phyloP scores from a whole-genome alignment of 2,329 filamentous ascomycete species.

The Colletotrichum sp. region DNA sequence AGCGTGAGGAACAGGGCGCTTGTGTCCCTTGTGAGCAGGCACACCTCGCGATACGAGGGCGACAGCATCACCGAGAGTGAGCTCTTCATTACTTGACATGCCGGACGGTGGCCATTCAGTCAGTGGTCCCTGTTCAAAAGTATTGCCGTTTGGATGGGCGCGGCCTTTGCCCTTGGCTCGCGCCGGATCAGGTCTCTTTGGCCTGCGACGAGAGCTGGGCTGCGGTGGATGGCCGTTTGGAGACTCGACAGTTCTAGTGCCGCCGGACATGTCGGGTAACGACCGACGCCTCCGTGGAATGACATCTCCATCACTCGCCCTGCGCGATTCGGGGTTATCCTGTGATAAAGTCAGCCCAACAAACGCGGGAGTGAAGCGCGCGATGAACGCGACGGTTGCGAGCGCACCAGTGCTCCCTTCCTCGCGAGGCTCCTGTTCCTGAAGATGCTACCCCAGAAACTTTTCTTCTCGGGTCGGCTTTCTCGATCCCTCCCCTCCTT shows the following conservation, averaged over 20 bases:
- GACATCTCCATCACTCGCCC: conserved; percentile 38
- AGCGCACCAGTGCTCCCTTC: conserved; percentile 39
- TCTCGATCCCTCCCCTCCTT: conserved; percentile 22
- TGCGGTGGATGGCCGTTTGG: neutral
- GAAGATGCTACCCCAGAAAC: conserved; percentile 54
- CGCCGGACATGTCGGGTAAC: neutral
- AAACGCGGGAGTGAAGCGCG: neutral
- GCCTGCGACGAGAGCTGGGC: conserved; percentile 41
- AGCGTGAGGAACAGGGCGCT: conserved; percentile 57
- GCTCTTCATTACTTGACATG: conserved; percentile 51
- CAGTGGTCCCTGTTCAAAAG: conserved; percentile 39
- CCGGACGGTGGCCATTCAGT: conserved; percentile 64
- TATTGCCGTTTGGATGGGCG: conserved; percentile 34
- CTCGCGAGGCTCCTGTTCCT: conserved; percentile 50
- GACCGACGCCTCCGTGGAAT: conserved; percentile 27
- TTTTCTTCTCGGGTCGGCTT: conserved; percentile 42
- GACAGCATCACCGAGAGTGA: conserved; percentile 59
- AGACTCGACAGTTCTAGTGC: conserved; percentile 8
- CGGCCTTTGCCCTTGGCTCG: conserved; percentile 43
- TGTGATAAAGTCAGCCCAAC: conserved; percentile 20
- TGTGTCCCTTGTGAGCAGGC: conserved; percentile 60
- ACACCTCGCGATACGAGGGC: conserved; percentile 64
- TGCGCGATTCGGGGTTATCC: conserved; percentile 34
- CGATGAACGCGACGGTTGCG: conserved; percentile 16
- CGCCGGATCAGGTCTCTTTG: conserved; percentile 42